A percentile compares a stretch with the other conserved stretches of the same genome.
phyloP scores from a whole-genome alignment of 169 alveolate genomes.

The Eimeria mitis region DNA sequence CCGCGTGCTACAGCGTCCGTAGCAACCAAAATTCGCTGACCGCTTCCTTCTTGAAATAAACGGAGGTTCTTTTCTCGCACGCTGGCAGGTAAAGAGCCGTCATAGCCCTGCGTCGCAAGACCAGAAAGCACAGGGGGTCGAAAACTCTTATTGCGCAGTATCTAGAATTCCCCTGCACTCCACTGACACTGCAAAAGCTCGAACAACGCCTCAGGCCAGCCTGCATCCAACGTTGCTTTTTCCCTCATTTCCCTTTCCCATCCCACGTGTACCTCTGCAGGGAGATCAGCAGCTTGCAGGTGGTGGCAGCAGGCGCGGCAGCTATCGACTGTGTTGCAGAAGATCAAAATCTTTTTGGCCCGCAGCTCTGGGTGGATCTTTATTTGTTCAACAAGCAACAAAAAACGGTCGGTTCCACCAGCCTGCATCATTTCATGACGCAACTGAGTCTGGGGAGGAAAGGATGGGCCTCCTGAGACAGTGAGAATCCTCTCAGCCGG shows the following conservation, averaged over 20 bases:
- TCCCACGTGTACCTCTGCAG: conserved; percentile 49
- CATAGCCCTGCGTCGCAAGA: conserved; percentile 56
- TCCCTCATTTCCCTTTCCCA: not conserved
- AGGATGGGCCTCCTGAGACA: conserved; percentile 58
- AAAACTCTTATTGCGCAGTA: not conserved
- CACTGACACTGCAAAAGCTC: not conserved
- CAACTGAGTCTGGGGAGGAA: conserved; percentile 37
- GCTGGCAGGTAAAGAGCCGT: conserved; percentile 71
- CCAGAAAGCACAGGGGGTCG: not conserved
- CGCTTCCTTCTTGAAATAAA: conserved; percentile 36
- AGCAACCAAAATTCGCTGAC: conserved; percentile 68
- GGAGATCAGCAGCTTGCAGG: conserved; percentile 51
- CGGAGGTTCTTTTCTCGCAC: conserved; percentile 29
- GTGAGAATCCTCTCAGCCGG: conserved; percentile 21
- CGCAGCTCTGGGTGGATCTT: conserved; percentile 45
- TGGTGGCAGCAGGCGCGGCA: conserved; percentile 82
- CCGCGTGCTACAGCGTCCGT: conserved; percentile 70
- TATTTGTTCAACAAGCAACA: conserved; percentile 60
- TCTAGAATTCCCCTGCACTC: not conserved
- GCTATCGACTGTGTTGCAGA: conserved; percentile 75
- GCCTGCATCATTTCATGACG: conserved; percentile 80
- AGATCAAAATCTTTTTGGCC: conserved; percentile 58
- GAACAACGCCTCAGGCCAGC: not conserved
- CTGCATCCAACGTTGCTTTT: not conserved
- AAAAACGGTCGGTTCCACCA: conserved; percentile 46